A percentile compares a stretch with the other conserved stretches of the same genome.
phyloP scores from a whole-genome alignment of 495 filamentous ascomycete genomes.

The Penicillium egyptiacum region DNA sequence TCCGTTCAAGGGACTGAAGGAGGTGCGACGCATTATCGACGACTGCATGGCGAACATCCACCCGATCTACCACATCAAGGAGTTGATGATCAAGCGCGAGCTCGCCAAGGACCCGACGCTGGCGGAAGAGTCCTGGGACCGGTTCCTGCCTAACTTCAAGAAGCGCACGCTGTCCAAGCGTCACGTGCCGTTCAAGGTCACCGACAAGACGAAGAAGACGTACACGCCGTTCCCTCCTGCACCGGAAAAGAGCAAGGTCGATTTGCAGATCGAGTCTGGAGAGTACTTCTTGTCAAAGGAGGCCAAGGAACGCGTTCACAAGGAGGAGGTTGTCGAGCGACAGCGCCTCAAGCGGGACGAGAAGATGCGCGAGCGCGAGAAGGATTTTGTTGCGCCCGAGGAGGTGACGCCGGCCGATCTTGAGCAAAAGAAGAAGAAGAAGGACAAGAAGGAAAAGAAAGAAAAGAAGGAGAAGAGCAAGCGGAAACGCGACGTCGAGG shows the following conservation, averaged over 20 bases:
- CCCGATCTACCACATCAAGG: slow-evolving; percentile 93
- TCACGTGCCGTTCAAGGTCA: slow-evolving; percentile 77
- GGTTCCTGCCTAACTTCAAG: slow-evolving; percentile 98
- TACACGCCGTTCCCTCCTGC: slow-evolving; percentile 81
- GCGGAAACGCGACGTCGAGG: slow-evolving; percentile 45
- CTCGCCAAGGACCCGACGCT: slow-evolving; percentile 93
- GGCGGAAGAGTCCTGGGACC: slow-evolving; percentile 85
- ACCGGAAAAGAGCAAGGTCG: slow-evolving; percentile 93
- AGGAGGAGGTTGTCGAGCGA: slow-evolving; percentile 75
- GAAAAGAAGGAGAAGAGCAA: slow-evolving; percentile 43
- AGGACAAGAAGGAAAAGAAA: slow-evolving; percentile 54
- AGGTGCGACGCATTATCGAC: slow-evolving; percentile 84
- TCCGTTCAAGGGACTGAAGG: slow-evolving; percentile 86
- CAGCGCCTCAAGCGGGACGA: slow-evolving; percentile 83
- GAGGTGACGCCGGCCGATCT: slow-evolving; percentile 57
- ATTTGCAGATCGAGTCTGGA: slow-evolving; percentile 95
- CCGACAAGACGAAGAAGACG: slow-evolving; percentile 89
- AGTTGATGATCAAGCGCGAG: slow-evolving; percentile 98
- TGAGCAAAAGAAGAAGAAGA: slow-evolving; percentile 55
- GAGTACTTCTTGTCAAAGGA: slow-evolving; percentile 95
- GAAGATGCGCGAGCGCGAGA: slow-evolving; percentile 80
- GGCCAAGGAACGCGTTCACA: slow-evolving; percentile 78
- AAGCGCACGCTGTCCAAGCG: slow-evolving; percentile 88
- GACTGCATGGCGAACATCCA: slow-evolving; percentile 98
- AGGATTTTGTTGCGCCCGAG: slow-evolving; percentile 81